Percentiles rank a stretch among this genome's conserved stretches.
These are phyloP conservation scores for Amanita polypyramis DNA, from an alignment of 768 basidiomycete genomes.

Conservation along the genomic window DNA sequence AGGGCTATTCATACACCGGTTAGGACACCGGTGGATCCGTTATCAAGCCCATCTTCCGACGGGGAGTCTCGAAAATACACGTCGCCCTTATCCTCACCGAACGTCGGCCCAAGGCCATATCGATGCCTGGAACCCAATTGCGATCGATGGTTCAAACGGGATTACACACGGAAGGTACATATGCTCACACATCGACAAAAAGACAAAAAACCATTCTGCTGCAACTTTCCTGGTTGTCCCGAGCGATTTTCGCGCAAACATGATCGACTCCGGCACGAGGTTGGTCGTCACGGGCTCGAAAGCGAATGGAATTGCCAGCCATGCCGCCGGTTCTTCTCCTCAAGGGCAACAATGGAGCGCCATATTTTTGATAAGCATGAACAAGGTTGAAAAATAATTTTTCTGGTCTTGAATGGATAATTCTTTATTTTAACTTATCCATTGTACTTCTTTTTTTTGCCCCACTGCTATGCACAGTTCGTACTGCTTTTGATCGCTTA, in stretches of 20 bases:
- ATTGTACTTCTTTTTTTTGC: too few relatives aligned
- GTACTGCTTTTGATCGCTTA: too few relatives aligned
- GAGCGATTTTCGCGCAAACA: constrained; percentile 9
- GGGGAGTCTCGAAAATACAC: background rate
- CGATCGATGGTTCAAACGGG: constrained; percentile 9
- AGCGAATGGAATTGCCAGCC: constrained; percentile 9
- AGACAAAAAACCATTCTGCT: constrained; percentile 6
- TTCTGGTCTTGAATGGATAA: background rate
- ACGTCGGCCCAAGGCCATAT: background rate
- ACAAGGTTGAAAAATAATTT: background rate
- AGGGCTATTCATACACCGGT: background rate
- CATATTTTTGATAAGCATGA: constrained; percentile 9
- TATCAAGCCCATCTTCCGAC: background rate
- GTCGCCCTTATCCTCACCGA: background rate
- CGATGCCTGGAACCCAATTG: constrained; percentile 8
- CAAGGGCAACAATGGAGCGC: constrained; percentile 7
- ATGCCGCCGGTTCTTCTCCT: constrained; percentile 8
- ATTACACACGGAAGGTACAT: constrained; percentile 9
- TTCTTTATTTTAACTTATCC: constrained; percentile 3
- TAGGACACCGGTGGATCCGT: background rate
- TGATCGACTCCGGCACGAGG: constrained; percentile 8
- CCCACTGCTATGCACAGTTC: too few relatives aligned
- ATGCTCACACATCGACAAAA: constrained; percentile 8
- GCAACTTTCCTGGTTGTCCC: constrained; percentile 5
- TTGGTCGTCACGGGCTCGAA: constrained; percentile 7